phyloP scores from a whole-genome alignment of 225 moss, liverwort and hornwort genomes.

The Neckera pumila region DNA sequence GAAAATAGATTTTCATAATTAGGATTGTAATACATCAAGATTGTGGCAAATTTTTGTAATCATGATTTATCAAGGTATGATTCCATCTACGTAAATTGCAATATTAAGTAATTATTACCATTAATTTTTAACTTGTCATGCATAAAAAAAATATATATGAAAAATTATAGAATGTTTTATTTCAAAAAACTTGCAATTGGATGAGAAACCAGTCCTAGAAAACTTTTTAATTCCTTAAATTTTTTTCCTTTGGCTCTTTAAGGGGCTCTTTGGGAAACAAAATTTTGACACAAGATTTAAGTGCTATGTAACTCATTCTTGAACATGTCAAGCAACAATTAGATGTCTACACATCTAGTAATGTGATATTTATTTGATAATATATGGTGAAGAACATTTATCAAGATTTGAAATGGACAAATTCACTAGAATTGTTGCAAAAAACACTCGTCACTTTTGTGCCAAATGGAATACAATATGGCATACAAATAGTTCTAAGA shows the following conservation, averaged over 20 bases:
- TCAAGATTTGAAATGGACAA: not conserved
- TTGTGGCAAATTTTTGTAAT: not conserved
- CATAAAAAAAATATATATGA: not conserved
- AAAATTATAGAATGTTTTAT: not conserved
- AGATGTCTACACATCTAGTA: not conserved
- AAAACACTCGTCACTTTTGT: not conserved
- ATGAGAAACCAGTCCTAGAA: not conserved
- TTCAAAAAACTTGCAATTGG: not conserved
- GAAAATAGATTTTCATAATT: not conserved
- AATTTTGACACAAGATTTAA: not conserved
- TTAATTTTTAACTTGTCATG: not conserved
- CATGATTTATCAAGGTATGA: not conserved
- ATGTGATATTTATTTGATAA: not conserved
- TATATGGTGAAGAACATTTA: not conserved
- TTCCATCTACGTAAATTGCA: too few species aligned
- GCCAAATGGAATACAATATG: not conserved
- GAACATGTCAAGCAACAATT: not conserved
- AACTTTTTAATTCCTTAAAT: fast-evolving
- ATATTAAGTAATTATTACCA: not conserved
- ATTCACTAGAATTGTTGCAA: not conserved
- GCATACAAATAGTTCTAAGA: not conserved
- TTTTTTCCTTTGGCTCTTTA: not conserved
- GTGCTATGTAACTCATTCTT: not conserved
- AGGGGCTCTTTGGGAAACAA: too few species aligned
- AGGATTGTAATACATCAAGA: not conserved